These are phyloP conservation scores for Tolypocladium tropicale DNA, from an alignment of 2,329 filamentous ascomycete species.

Conservation along the genomic window DNA sequence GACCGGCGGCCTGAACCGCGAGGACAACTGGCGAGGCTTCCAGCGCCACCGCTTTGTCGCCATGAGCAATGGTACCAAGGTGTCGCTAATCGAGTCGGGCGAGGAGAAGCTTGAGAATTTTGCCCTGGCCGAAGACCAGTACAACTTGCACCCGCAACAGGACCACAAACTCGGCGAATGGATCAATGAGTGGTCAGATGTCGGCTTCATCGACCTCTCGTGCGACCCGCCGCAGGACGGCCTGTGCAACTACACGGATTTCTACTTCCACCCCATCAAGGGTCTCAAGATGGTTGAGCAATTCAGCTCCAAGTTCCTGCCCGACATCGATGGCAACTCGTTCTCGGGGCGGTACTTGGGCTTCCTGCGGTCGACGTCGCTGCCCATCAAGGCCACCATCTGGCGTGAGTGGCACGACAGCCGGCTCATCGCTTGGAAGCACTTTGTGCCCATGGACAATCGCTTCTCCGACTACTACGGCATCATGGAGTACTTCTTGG, in stretches of 20 bases:
- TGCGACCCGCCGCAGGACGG: constrained; percentile 30
- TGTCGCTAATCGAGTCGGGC: constrained; percentile 36
- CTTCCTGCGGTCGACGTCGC: constrained; percentile 57
- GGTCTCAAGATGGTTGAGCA: constrained; percentile 38
- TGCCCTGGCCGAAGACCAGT: constrained; percentile 36
- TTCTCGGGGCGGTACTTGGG: constrained; percentile 60
- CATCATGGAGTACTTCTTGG: constrained; percentile 65
- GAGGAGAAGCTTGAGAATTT: constrained; percentile 39
- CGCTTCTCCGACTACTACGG: constrained; percentile 62
- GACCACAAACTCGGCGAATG: constrained; percentile 36
- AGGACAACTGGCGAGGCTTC: constrained; percentile 59
- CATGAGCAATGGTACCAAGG: constrained; percentile 58
- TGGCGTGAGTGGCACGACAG: constrained; percentile 76
- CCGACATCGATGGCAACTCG: constrained; percentile 68
- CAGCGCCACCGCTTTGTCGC: constrained; percentile 66
- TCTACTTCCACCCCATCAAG: constrained; percentile 29
- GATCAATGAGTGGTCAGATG: constrained; percentile 38
- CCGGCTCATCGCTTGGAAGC: constrained; percentile 64
- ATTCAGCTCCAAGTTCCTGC: constrained; percentile 56
- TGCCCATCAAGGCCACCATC: constrained; percentile 69
- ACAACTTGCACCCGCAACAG: constrained; percentile 34
- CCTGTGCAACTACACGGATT: constrained; percentile 37
- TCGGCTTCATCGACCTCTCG: constrained; percentile 44
- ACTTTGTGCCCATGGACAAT: constrained; percentile 73
- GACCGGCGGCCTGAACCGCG: constrained; percentile 49